Percentiles rank a stretch among this genome's conserved stretches.
Evolutionary conservation across 441 rosid species (phyloP).

Genomic region (Brassica balearica): DNA sequence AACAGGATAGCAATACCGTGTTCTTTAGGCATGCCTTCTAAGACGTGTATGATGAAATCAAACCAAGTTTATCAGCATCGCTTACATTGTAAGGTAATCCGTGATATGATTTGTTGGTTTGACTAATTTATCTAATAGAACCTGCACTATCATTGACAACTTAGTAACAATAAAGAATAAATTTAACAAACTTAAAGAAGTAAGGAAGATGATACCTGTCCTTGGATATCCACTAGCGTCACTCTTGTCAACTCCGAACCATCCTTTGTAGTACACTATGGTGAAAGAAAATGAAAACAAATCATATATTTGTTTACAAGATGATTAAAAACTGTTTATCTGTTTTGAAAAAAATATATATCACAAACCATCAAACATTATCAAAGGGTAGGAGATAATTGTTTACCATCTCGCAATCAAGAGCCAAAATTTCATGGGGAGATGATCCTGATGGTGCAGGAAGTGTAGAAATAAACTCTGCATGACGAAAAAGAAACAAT

Average conservation of each 20-base stretch:
- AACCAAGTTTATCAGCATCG: conserved; percentile 16
- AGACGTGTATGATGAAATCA: not conserved
- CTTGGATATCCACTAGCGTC: conserved; percentile 82
- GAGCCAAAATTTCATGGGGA: conserved; percentile 70
- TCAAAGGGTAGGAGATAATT: conserved; percentile 12
- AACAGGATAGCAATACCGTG: conserved; percentile 27
- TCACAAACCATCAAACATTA: not conserved
- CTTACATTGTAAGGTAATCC: conserved; percentile 92
- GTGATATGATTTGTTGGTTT: conserved; percentile 77
- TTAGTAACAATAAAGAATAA: conserved; percentile 8
- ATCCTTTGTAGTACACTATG: conserved; percentile 79
- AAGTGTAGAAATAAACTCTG: conserved; percentile 73
- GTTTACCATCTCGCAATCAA: conserved; percentile 97
- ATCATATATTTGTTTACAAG: not conserved
- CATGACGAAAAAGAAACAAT: conserved; percentile 30
- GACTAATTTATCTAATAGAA: conserved; percentile 86
- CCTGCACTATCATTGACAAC: conserved; percentile 54
- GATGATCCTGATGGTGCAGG: conserved; percentile 71
- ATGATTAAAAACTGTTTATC: not conserved
- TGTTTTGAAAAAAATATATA: conserved; percentile 15
- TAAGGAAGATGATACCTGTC: conserved; percentile 65
- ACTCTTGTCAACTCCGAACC: conserved; percentile 94
- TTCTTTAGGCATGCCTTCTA: conserved; percentile 20
- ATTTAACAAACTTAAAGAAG: not conserved
- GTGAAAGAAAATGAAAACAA: conserved; percentile 18